phyloP scores from a whole-genome alignment of 108 stramenopile genomes.

The Hondaea fermentalgiana region DNA sequence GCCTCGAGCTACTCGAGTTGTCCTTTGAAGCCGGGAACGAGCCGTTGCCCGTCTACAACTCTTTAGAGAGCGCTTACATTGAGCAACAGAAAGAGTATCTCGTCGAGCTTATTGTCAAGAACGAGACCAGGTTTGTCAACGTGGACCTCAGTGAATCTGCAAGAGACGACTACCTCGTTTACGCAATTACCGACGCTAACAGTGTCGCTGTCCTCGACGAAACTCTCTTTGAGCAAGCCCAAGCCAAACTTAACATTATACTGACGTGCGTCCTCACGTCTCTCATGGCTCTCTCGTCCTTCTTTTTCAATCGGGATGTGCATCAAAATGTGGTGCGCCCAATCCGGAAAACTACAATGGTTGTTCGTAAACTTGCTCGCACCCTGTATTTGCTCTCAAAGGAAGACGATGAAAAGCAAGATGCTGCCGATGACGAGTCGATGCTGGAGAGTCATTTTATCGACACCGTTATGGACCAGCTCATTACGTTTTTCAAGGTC shows the following conservation, averaged over 20 bases:
- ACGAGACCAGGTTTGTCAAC: too few relatives aligned
- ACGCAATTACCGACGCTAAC: not conserved
- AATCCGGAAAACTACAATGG: not conserved
- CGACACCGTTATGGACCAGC: not conserved
- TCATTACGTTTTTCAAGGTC: not conserved
- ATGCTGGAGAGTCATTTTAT: not conserved
- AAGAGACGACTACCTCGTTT: too few relatives aligned
- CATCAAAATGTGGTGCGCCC: not conserved
- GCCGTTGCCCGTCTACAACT: too few relatives aligned
- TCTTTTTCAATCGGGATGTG: slow-evolving; percentile 13
- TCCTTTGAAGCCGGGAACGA: not conserved
- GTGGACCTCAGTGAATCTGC: too few relatives aligned
- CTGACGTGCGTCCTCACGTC: not conserved
- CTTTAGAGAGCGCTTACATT: not conserved
- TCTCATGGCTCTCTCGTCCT: not conserved
- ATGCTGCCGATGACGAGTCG: not conserved
- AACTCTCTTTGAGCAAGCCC: not conserved
- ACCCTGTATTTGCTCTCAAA: not conserved
- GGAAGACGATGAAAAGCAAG: not conserved
- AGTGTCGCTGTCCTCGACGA: not conserved
- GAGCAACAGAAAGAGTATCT: not conserved
- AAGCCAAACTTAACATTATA: not conserved
- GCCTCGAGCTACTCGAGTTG: not conserved
- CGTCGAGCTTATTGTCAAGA: too few relatives aligned
- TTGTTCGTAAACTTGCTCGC: not conserved